These are phyloP conservation scores for Triticum urartu DNA, from an alignment of 176 grass and related monocot species.

Conservation along the genomic window DNA sequence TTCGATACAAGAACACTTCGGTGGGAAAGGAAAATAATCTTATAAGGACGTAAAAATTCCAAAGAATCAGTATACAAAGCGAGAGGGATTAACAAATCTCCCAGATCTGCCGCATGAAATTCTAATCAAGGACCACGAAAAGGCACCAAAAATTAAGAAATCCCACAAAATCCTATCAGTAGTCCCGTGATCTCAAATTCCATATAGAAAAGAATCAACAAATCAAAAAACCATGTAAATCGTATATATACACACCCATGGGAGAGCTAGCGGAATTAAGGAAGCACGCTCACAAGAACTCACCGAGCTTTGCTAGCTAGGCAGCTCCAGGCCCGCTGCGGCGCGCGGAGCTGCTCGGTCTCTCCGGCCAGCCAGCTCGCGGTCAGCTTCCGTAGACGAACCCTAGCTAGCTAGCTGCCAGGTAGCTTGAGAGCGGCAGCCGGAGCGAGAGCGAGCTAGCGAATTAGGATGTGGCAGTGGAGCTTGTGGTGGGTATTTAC, in stretches of 20 bases:
- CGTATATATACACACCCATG: background rate
- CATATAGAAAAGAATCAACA: constrained; percentile 6
- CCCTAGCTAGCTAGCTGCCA: constrained; percentile 36
- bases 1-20: background rate
- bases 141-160: background rate
- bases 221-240: constrained; percentile 20
- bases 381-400: constrained; percentile 19
- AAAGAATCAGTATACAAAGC: background rate
- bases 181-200: constrained; percentile 21
- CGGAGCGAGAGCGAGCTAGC: constrained; percentile 13
- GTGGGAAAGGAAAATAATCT: background rate
- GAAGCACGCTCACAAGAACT: constrained; percentile 36
- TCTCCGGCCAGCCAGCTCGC: background rate
- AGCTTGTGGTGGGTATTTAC: constrained; percentile 48
- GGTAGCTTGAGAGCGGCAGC: constrained; percentile 23
- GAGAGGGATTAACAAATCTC: constrained; percentile 27
- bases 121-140: constrained; percentile 36
- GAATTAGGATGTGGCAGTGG: constrained; percentile 43
- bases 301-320: background rate
- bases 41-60: background rate
- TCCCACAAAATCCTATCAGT: background rate
- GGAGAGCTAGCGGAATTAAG: background rate
- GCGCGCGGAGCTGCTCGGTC: background rate
- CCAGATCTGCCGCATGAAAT: constrained; percentile 30
- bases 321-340: background rate